phyloP scores from a whole-genome alignment of 306 rosid genomes.

The peach (Prunus persica) region DNA sequence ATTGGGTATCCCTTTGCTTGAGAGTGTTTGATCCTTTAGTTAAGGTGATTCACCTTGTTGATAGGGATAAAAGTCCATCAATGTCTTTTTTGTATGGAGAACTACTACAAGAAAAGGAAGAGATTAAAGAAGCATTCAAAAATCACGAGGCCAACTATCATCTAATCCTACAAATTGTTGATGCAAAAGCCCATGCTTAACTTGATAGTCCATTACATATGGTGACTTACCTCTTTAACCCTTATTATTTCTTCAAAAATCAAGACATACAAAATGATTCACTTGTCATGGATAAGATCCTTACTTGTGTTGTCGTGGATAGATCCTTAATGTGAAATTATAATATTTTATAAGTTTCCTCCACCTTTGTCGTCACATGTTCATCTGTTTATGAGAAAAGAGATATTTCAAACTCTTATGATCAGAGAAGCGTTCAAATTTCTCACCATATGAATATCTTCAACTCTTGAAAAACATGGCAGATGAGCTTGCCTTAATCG shows the following conservation, averaged over 20 bases:
- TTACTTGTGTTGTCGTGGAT: no score
- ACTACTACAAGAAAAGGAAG: no score
- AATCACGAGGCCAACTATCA: no score
- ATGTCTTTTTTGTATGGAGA: no score
- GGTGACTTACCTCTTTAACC: neutral
- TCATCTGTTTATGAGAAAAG: no score
- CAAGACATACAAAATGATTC: neutral
- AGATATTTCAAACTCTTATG: no score
- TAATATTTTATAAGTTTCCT: no score
- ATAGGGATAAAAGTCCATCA: neutral
- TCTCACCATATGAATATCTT: neutral
- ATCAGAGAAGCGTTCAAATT: neutral
- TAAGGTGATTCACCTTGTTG: neutral
- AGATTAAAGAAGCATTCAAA: no score
- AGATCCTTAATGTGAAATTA: neutral
- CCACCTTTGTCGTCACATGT: neutral
- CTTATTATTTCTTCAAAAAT: no score
- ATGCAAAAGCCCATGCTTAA: neutral
- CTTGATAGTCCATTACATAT: neutral
- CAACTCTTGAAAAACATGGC: no score
- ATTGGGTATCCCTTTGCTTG: neutral
- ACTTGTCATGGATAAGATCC: no score
- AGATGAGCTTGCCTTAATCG: no score
- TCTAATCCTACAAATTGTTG: neutral
- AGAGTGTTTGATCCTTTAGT: neutral